phyloP scores from a whole-genome alignment of 225 moss, liverwort and hornwort genomes.

The Takakia lepidozioides region DNA sequence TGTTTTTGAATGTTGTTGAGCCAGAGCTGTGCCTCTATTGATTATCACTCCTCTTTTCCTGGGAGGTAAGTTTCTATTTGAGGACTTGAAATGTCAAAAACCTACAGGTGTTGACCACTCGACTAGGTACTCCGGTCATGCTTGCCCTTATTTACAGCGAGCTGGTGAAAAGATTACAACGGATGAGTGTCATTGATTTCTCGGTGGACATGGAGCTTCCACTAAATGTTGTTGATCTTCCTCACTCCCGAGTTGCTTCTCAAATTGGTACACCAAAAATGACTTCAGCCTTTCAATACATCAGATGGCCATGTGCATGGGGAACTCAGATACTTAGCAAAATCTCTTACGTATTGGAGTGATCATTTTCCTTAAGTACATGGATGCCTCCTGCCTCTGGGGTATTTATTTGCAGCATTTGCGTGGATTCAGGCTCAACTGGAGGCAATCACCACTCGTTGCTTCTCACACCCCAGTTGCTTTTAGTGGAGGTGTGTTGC shows the following conservation, averaged over 20 bases:
- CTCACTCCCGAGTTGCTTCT: constrained; percentile 33
- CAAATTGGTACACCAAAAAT: constrained; percentile 39
- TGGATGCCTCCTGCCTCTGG: too few species aligned
- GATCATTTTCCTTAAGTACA: too few species aligned
- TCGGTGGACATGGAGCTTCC: constrained; percentile 44
- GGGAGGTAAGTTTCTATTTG: neutral
- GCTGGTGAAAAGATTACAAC: constrained; percentile 71
- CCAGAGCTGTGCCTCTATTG: too few species aligned
- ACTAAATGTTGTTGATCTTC: constrained; percentile 32
- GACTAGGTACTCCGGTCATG: constrained; percentile 89
- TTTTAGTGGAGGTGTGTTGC: constrained; percentile 34
- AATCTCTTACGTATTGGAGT: too few species aligned
- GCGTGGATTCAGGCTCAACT: constrained; percentile 20
- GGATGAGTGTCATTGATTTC: constrained; percentile 60
- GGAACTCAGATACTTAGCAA: too few species aligned
- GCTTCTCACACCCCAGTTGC: constrained; percentile 45
- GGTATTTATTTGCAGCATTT: too few species aligned
- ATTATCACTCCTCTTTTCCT: constrained; percentile 20
- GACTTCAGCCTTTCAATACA: too few species aligned
- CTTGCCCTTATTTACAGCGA: constrained; percentile 93
- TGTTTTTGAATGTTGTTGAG: too few species aligned
- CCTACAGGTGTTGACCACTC: constrained; percentile 77
- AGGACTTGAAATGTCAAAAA: constrained; percentile 8
- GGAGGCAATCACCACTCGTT: constrained; percentile 20
- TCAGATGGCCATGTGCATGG: too few species aligned